Evolutionary conservation across 1,139 yeast species (phyloP).

Genomic region (Candida sp.): DNA sequence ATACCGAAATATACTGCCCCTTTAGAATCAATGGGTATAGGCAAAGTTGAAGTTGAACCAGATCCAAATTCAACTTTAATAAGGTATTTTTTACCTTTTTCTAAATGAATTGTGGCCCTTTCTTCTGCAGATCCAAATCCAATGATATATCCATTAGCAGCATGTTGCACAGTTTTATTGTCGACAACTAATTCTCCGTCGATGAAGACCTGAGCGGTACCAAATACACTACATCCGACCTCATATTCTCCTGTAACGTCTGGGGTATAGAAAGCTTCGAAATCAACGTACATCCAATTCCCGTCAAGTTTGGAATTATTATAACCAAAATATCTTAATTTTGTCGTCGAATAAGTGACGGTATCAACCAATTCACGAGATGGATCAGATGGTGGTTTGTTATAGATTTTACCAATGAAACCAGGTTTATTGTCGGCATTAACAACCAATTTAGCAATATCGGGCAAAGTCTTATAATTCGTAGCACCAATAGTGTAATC

Average conservation of each 20-base stretch:
- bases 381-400: conserved; percentile 8
- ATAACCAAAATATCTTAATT: conserved; percentile 45
- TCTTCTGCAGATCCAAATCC: conserved; percentile 50
- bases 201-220: conserved; percentile 47
- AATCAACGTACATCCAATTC: conserved; percentile 29
- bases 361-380: conserved; percentile 26
- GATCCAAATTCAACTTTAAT: conserved; percentile 55
- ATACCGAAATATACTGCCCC: conserved; percentile 23
- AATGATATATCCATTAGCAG: conserved; percentile 35
- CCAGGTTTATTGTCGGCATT: conserved; percentile 10
- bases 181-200: conserved; percentile 49
- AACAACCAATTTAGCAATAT: conserved; percentile 9
- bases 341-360: conserved; percentile 23
- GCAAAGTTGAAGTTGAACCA: conserved; percentile 38
- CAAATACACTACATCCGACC: conserved; percentile 44
- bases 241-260: conserved; percentile 43
- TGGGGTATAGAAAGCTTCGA: conserved; percentile 37
- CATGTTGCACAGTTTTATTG: conserved; percentile 44
- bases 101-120: conserved; percentile 29
- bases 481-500: conserved; percentile 12
- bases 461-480: conserved; percentile 11
- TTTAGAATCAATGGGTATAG: conserved; percentile 7
- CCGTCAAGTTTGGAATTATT: conserved; percentile 16
- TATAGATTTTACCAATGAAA: conserved; percentile 10
- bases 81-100: conserved; percentile 39